Percentiles rank a stretch among this genome's conserved stretches.
Conservation (phyloP, 805 yeast species). For the Yueomyces sinensis region DNA sequence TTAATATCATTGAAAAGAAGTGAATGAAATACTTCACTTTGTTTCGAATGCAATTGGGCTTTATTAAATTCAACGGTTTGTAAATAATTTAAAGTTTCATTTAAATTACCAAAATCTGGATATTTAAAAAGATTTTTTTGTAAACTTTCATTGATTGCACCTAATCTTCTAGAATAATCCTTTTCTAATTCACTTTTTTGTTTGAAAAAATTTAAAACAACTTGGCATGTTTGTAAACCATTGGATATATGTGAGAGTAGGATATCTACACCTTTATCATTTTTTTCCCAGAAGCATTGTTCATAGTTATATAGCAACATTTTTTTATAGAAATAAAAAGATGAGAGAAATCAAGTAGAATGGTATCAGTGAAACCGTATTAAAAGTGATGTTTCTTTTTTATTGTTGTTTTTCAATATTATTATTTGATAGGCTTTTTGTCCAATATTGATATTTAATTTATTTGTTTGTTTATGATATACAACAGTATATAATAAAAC, state of each 20-base stretch:
- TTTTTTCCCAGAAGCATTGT: slow-evolving; percentile 24
- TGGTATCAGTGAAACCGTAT: too few relatives aligned
- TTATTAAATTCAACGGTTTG: slow-evolving; percentile 13
- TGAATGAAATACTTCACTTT: slow-evolving; percentile 16
- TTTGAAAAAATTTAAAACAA: slow-evolving; percentile 18
- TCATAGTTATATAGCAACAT: slow-evolving; percentile 18
- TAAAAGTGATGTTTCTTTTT: too few relatives aligned
- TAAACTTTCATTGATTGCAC: slow-evolving; percentile 20
- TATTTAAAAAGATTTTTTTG: slow-evolving; percentile 8
- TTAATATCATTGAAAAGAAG: slow-evolving; percentile 15
- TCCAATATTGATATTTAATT: too few relatives aligned
- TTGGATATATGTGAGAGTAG: slow-evolving; percentile 17
- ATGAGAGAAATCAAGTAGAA: too few relatives aligned
- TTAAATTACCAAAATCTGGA: slow-evolving; percentile 20
- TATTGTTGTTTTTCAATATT: too few relatives aligned
- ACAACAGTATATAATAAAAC: too few relatives aligned
- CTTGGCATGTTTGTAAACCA: slow-evolving; percentile 17
- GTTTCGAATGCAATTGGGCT: slow-evolving; percentile 21
- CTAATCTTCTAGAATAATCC: slow-evolving; percentile 21
- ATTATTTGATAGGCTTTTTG: too few relatives aligned
- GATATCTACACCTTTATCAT: slow-evolving; percentile 21
- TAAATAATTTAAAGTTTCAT: slow-evolving; percentile 8
- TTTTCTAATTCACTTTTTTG: slow-evolving; percentile 21
- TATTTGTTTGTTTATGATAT: too few relatives aligned
- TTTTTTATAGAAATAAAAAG: too few relatives aligned